Percentiles rank a stretch among this genome's conserved stretches.
Conservation (phyloP, 345 rosid genomes). For the Euphorbia lathyris region DNA sequence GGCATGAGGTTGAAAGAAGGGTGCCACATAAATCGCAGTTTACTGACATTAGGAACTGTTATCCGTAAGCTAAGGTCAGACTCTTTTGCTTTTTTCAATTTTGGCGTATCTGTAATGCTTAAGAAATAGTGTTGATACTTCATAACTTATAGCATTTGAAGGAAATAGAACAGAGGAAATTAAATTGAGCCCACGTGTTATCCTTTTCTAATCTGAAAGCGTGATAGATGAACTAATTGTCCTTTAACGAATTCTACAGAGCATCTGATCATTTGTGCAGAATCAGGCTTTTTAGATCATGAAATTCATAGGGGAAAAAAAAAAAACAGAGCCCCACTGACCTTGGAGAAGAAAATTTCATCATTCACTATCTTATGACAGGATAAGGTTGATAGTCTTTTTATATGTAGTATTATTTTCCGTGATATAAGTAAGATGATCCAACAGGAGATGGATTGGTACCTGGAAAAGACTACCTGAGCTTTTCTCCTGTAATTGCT, state of each 20-base stretch:
- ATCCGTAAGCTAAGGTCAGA: constrained; percentile 91
- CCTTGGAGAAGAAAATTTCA: neutral
- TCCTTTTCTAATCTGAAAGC: too few relatives aligned
- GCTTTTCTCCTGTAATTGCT: neutral
- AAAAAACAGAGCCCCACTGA: neutral
- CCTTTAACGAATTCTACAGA: too few relatives aligned
- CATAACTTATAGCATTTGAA: neutral
- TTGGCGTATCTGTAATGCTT: neutral
- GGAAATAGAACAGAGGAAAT: neutral
- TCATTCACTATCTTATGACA: neutral
- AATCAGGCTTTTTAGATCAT: neutral
- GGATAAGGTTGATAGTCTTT: neutral
- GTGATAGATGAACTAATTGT: too few relatives aligned
- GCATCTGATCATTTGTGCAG: too few relatives aligned
- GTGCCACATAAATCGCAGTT: constrained; percentile 90
- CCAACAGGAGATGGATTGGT: neutral
- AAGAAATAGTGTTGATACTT: neutral
- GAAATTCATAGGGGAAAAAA: neutral
- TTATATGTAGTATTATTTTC: neutral
- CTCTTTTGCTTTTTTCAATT: constrained; percentile 1
- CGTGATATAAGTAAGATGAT: neutral
- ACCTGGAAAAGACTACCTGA: neutral
- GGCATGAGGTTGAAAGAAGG: constrained; percentile 93
- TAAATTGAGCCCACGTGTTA: neutral
- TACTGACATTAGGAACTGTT: constrained; percentile 90